Evolutionary conservation across 225 moss, liverwort and hornwort genomes (phyloP), one percentile per base, ranked within the genome.

Genomic region (Takakia lepidozioides): DNA sequence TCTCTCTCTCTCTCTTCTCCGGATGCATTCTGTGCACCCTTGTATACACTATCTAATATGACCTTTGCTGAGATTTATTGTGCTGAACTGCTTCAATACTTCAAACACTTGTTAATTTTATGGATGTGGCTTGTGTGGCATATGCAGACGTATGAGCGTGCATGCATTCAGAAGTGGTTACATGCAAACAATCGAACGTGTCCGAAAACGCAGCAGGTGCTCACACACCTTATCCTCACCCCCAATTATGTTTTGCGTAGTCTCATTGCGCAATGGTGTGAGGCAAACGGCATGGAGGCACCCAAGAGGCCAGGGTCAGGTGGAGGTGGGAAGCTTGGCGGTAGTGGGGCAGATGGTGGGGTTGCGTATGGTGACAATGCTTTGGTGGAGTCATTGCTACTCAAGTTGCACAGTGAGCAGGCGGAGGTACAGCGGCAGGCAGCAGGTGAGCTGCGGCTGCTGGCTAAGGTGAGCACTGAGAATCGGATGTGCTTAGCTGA

Each of bases 401-500:
- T 56, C 5, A 75, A 84, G 51, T 55, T 84, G 16, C 62, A 52
- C 48, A 75, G 69, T 32, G 68, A 67, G 19, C 72, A 84, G 46
- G 8, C 56, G 15, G 80, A 84, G 18, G 72, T 84, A 49, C 75
- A 66, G 65, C 65, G 84, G 11, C 69, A 46, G 16, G 84, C 80
- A 49, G 75, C 80, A 63, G 75, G 69, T 21, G 84, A 84, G 61
- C 62, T 80, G 34, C 73, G 84, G 29, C 46, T 66, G 32, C 62
- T 79, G 29, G 84, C 80, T 18, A 84, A 84, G 60, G 61, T 58
- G 32, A 84, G 75, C 44, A 37, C 75, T 2, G 84, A 84, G 53
- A 84, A 84, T 45, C 69, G 84, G 53, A 64, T 80, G 10, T 84
- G 75, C 66, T 80, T 84, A 48, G 80, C 79, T 0, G 67, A 84